Evolutionary conservation across 805 yeast species (phyloP), one percentile per base, ranked within the genome.

Genomic region (Sugiyamaella chiloensis): DNA sequence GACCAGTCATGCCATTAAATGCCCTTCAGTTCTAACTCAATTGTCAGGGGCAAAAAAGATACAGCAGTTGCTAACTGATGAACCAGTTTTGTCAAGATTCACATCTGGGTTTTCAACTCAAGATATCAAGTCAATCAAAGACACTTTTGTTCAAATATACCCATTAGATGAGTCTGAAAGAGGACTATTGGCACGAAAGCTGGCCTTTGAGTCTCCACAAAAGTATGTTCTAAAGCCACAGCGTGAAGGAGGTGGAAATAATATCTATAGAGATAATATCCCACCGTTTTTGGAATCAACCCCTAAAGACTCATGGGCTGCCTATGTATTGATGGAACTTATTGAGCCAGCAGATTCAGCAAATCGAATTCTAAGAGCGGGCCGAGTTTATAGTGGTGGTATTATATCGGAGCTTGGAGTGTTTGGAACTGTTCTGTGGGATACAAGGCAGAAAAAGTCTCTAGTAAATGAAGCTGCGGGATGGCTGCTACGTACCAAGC

Each of bases 241-340:
- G 67, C 79, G 99, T 70, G 99, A 93, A 71, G 99, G 99, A 32
- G 99, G 99, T 40, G 99, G 99, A 16, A 89, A 93, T 65, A 93
- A 93, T 63, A 78, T 93, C 46, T 93, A 93, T 67, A 86, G 87
- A 60, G 79, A 80, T 30, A 85, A 87, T 58, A 93, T 93, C 49
- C 96, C 96, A 1, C 70, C 53, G 0, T 91, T 87, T 60, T 68
- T 93, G 58, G 61, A 73, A 9, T 55, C 70, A 0, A 59, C 87
- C 8, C 80, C 82, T 8, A 80, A 84, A 59, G 68, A 73, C 16
- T 85, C 85, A 31, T 91, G 97, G 97, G 81, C 79, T 20, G 96
- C 88, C 0, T 93, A 89, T 63, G 86, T 93, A 48, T 75, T 93
- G 51, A 93, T 93, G 99, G 96, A 90, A 63, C 70, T 93, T 47